A percentile compares a stretch with the other conserved stretches of the same genome.
These are phyloP conservation scores for Pseudocercospora ulei DNA, from an alignment of 2,329 filamentous ascomycete species.

Conservation along the genomic window DNA sequence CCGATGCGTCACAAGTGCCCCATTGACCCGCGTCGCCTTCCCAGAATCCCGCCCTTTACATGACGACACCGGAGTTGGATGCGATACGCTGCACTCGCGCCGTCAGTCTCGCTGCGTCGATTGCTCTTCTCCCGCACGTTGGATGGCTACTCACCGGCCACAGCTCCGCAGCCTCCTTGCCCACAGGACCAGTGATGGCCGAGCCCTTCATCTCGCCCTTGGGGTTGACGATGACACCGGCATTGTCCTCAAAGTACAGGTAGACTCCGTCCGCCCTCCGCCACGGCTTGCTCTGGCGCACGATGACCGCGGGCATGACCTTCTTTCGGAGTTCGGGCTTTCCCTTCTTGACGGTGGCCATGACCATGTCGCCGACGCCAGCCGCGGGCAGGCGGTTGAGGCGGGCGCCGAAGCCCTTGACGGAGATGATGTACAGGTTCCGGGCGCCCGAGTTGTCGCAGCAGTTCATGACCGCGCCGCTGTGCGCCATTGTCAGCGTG, in stretches of 20 bases:
- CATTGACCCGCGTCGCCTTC: too few species aligned
- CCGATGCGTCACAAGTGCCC: too few species aligned
- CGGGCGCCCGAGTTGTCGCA: constrained; percentile 95
- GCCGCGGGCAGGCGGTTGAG: constrained; percentile 95
- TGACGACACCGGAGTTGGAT: constrained; percentile 99
- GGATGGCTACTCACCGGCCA: constrained; percentile 72
- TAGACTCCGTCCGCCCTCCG: constrained; percentile 96
- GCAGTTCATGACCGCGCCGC: constrained; percentile 99
- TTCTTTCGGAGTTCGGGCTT: constrained; percentile 99
- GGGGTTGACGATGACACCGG: constrained; percentile 99
- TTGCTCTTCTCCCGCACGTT: not conserved
- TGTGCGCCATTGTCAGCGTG: constrained; percentile 36
- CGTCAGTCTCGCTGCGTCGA: constrained; percentile 8
- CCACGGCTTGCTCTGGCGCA: constrained; percentile 99
- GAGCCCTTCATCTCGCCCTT: constrained; percentile 99
- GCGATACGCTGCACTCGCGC: constrained; percentile 69
- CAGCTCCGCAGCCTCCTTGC: constrained; percentile 98
- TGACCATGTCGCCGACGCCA: constrained; percentile 99
- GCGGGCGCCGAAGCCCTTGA: constrained; percentile 95
- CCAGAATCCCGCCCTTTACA: constrained; percentile 54
- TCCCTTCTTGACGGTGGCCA: constrained; percentile 99
- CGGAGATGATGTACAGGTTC: constrained; percentile 99
- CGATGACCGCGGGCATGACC: constrained; percentile 99
- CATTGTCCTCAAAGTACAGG: constrained; percentile 99
- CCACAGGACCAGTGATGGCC: constrained; percentile 96